Evolutionary conservation across 2,329 filamentous ascomycete species (phyloP).

Genomic region (Lecanosticta acicola): DNA sequence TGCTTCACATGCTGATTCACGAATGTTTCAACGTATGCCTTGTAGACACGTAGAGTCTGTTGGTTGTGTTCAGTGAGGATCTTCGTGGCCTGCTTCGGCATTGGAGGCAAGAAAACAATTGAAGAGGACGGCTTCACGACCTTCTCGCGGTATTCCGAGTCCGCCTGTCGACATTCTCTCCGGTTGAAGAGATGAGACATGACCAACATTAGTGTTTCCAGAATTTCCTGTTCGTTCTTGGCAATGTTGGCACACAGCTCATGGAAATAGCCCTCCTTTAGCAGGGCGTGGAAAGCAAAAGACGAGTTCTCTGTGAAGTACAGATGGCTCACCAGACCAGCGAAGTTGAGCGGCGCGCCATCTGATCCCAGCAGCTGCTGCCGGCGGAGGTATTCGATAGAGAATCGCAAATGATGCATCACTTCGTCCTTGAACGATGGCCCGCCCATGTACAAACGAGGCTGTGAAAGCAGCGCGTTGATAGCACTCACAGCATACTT

Average conservation of each 20-base stretch:
- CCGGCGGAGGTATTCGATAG: conserved; percentile 69
- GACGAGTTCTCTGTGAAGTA: conserved; percentile 71
- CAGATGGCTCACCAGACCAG: conserved; percentile 63
- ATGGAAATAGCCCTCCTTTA: conserved; percentile 66
- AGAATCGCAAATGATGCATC: conserved; percentile 72
- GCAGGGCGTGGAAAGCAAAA: conserved; percentile 70
- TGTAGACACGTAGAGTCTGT: conserved; percentile 61
- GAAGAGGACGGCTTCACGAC: conserved; percentile 56
- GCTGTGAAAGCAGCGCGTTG: conserved; percentile 63
- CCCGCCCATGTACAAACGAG: conserved; percentile 64
- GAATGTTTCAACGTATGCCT: conserved; percentile 63
- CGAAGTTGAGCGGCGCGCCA: conserved; percentile 66
- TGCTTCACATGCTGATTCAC: conserved; percentile 56
- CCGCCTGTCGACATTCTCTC: conserved; percentile 44
- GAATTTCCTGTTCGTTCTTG: conserved; percentile 44
- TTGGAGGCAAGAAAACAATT: conserved; percentile 57
- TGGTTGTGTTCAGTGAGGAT: conserved; percentile 59
- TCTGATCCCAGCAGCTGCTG: conserved; percentile 58
- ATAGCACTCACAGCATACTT: conserved; percentile 58
- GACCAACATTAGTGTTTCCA: conserved; percentile 61
- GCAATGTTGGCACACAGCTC: conserved; percentile 55
- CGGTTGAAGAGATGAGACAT: conserved; percentile 67
- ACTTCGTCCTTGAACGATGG: conserved; percentile 62
- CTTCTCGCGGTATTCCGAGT: conserved; percentile 44
- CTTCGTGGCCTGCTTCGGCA: conserved; percentile 54